Percentiles rank a stretch among this genome's conserved stretches.
Evolutionary conservation across 345 rosid genomes (phyloP).

Genomic region (Eucalyptus curtisii): DNA sequence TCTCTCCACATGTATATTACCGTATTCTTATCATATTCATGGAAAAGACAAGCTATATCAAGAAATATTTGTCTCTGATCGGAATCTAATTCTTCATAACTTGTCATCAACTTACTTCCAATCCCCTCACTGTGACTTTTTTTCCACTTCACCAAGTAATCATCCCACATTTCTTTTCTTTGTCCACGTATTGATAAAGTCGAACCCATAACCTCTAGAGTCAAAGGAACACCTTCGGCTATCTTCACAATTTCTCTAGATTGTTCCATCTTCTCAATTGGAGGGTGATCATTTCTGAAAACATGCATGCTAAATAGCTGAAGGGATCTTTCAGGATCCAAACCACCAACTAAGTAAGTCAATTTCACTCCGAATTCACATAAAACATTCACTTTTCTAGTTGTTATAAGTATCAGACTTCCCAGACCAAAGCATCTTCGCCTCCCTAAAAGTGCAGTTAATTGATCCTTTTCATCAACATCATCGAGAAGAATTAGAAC

Average conservation of each 20-base stretch:
- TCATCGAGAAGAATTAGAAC: background rate
- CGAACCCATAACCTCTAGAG: background rate
- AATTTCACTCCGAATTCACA: background rate
- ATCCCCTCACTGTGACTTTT: background rate
- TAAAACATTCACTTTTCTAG: background rate
- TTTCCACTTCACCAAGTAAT: background rate
- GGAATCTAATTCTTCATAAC: background rate
- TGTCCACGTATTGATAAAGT: background rate
- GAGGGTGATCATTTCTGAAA: background rate
- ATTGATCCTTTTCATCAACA: background rate
- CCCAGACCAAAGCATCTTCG: background rate
- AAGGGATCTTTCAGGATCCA: background rate
- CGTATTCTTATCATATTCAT: background rate
- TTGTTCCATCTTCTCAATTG: background rate
- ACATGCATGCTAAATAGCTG: background rate
- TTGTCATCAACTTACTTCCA: background rate
- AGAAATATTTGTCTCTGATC: background rate
- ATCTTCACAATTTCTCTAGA: background rate
- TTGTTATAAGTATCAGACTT: background rate
- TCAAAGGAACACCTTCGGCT: background rate
- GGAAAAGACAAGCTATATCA: background rate
- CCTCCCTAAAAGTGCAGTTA: background rate
- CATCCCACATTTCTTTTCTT: background rate
- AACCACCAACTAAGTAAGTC: background rate
- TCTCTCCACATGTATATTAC: background rate